These are phyloP conservation scores for Castanopsis chinensis DNA, from an alignment of 306 rosid genomes.

Conservation along the genomic window DNA sequence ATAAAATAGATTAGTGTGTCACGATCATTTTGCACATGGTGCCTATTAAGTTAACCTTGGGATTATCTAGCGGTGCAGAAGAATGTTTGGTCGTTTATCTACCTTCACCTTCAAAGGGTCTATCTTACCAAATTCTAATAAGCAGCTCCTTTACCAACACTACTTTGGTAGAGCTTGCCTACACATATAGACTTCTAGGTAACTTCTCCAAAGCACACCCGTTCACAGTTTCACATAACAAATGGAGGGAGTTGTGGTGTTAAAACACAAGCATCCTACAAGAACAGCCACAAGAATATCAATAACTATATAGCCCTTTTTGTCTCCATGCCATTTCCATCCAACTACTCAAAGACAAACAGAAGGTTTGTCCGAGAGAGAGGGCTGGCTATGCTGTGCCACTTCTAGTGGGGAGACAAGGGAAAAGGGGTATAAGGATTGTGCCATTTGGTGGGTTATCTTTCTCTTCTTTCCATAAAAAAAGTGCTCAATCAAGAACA, in stretches of 20 bases:
- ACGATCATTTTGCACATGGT: too few relatives aligned
- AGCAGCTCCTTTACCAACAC: constrained; percentile 6
- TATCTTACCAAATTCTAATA: constrained; percentile 5
- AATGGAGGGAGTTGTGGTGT: constrained; percentile 5
- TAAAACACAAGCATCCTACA: constrained; percentile 16
- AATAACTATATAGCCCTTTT: not conserved
- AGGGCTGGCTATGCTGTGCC: not conserved
- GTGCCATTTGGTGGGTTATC: constrained; percentile 19
- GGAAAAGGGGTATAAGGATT: constrained; percentile 6
- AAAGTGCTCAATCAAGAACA: not conserved
- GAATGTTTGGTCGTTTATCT: constrained; percentile 39
- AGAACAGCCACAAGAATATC: constrained; percentile 11
- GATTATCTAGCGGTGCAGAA: constrained; percentile 15
- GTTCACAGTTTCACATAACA: not conserved
- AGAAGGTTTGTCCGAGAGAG: constrained; percentile 13
- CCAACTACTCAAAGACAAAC: constrained; percentile 33
- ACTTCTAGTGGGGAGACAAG: not conserved
- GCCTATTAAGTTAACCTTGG: constrained; percentile 21
- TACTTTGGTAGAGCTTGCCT: not conserved
- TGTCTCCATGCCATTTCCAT: constrained; percentile 13
- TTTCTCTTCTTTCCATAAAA: constrained; percentile 23
- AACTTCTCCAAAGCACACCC: not conserved
- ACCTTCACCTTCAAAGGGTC: not conserved
- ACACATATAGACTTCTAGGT: not conserved
- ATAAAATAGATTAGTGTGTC: too few relatives aligned